Conservation (phyloP, 1,284 basidiomycete genomes). For the Athelia sp. region DNA sequence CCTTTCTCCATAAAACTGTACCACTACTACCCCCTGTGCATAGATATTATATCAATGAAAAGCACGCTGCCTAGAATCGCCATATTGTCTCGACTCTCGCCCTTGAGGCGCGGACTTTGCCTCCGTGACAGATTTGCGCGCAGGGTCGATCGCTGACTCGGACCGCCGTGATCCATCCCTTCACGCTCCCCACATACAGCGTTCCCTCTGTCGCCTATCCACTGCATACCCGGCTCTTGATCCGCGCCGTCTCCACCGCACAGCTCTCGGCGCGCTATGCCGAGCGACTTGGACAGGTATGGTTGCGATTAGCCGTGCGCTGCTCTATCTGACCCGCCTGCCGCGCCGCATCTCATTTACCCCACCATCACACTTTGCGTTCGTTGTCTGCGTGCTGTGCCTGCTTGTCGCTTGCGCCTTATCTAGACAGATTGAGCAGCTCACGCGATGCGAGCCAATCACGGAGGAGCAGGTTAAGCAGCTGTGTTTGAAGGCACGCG, state of each 20-base stretch:
- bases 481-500: slow-evolving; percentile 91
- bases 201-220: no score
- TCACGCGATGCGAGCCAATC: slow-evolving; percentile 88
- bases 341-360: background rate
- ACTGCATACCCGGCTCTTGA: no score
- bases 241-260: no score
- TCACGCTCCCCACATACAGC: no score
- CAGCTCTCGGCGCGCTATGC: no score
- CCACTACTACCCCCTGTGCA: background rate
- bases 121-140: no score
- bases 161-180: no score
- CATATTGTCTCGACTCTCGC: background rate
- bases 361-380: no score
- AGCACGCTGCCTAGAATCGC: slow-evolving; percentile 8
- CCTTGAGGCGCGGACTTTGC: no score
- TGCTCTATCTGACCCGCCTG: background rate
- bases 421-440: slow-evolving; percentile 79
- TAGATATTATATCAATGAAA: slow-evolving; percentile 3
- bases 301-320: slow-evolving; percentile 9
- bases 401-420: background rate
- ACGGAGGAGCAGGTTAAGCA: slow-evolving; percentile 91
- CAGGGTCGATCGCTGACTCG: no score
- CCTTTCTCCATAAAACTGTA: no score
- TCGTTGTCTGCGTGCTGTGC: background rate
- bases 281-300: slow-evolving; percentile 46